Base-by-base conservation (phyloP, 192 early-diverging fungal species). In the Backusella westeae region DNA sequence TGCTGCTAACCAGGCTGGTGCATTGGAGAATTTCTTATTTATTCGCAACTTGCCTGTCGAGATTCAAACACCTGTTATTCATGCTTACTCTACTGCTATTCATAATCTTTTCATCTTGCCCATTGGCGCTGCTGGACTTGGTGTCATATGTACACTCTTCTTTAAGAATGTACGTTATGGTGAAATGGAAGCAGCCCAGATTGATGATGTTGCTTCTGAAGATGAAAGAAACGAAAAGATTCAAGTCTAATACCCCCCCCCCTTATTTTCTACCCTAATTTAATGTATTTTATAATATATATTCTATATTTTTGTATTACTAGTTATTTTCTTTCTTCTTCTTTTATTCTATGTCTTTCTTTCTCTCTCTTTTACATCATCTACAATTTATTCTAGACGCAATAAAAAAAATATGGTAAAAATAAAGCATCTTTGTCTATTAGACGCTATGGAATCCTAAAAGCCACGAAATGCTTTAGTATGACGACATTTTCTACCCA, bases 41-140 rank as follows among this genome's bases (percentile, higher is more conserved):
- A 72, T 81, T 15, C 35, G 34, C 4, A 6, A 69, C 8, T 23
- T 81, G 34, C 75, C 79, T 63, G 23, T 3, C 9, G 71, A 77
- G 12, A 19, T 59, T 46, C 71, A 69, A 15, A 26, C 12, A 7
- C 35, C 59, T 39, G 46, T 81, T 23, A 69, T 81, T 66, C 15
- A 73, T 34, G 44, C 63, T 41, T 81, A 76, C 59, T 44, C 71
- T n/a, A 4, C 15, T 4, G 69, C 71, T 23, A 8, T 81, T 17
- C 79, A 81, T 49, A 72, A 68, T 2, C 46, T 77, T 1, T 81
- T 81, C 39, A 9, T 81, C 10, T 65, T 77, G 52, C 44, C 75
- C 19, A 72, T 81, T 63, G 74, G 44, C 26, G 67, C 71, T 34
- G 75, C 79, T 56, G 75, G 34, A 26, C 14, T 73, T 34, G 79